A percentile compares a stretch with the other conserved stretches of the same genome.
These are phyloP conservation scores for Microdochium bolleyi DNA, from an alignment of 2,329 filamentous ascomycete species.

Conservation along the genomic window DNA sequence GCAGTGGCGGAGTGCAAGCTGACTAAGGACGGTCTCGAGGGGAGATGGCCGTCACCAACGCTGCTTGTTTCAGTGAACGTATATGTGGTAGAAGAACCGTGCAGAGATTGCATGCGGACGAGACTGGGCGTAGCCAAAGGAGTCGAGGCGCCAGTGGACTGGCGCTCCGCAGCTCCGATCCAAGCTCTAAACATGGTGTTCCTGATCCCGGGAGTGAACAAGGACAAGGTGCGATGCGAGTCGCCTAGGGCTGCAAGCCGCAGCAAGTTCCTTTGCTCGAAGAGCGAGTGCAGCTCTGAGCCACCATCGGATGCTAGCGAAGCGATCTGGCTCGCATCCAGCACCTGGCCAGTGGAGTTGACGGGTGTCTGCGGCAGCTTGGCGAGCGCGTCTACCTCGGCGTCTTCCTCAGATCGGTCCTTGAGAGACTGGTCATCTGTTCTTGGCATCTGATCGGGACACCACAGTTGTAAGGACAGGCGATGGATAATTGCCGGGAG, in stretches of 20 bases:
- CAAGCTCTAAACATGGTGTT: slow-evolving; percentile 91
- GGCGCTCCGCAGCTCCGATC: slow-evolving; percentile 69
- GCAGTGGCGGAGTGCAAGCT: slow-evolving; percentile 53
- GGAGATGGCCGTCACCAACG: slow-evolving; percentile 50
- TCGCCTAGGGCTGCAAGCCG: slow-evolving; percentile 76
- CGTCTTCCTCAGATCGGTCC: slow-evolving; percentile 42
- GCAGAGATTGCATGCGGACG: slow-evolving; percentile 55
- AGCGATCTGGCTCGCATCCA: slow-evolving; percentile 69
- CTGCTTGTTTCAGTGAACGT: slow-evolving; percentile 68
- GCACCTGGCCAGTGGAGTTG: slow-evolving; percentile 68
- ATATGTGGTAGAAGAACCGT: slow-evolving; percentile 53
- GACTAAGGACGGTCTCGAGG: slow-evolving; percentile 60
- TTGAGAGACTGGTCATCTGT: slow-evolving; percentile 51
- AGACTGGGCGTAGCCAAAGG: slow-evolving; percentile 44
- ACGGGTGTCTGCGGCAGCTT: slow-evolving; percentile 76
- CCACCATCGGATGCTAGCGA: slow-evolving; percentile 72
- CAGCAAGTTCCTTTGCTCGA: slow-evolving; percentile 90
- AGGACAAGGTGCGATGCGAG: slow-evolving; percentile 81
- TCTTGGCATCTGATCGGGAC: slow-evolving; percentile 70
- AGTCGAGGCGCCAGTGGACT: slow-evolving; percentile 45
- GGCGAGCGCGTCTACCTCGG: slow-evolving; percentile 70
- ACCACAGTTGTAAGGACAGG: slow-evolving; percentile 81
- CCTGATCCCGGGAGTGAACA: slow-evolving; percentile 85
- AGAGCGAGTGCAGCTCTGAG: slow-evolving; percentile 77
- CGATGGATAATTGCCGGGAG: slow-evolving; percentile 93